A percentile compares a stretch with the other conserved stretches of the same genome.
Evolutionary conservation across 2,329 filamentous ascomycete species (phyloP).

Genomic region (Dendrostoma leiphaemia): DNA sequence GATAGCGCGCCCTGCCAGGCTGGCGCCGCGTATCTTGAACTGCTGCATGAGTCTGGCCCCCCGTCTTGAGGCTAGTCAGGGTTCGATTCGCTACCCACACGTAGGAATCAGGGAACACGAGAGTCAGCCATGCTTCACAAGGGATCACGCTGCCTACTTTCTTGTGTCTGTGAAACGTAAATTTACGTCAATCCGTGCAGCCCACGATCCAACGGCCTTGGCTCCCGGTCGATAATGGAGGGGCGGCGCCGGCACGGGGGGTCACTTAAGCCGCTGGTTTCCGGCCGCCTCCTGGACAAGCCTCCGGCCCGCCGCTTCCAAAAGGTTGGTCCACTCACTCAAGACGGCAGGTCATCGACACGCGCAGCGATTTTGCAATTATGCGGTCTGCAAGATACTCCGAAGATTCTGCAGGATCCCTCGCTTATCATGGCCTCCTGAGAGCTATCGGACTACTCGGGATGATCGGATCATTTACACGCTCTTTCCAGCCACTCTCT

Average conservation of each 20-base stretch:
- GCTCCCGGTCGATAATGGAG: background rate
- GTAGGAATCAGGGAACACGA: background rate
- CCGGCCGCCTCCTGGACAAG: background rate
- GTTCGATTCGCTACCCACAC: too few relatives aligned
- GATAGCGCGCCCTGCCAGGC: too few relatives aligned
- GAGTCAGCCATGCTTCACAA: background rate
- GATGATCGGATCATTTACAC: slow-evolving; percentile 5
- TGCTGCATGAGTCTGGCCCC: too few relatives aligned
- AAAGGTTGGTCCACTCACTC: background rate
- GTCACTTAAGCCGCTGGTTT: slow-evolving; percentile 8
- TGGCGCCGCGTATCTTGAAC: too few relatives aligned
- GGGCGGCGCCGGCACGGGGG: background rate
- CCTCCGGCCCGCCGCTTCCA: background rate
- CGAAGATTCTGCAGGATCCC: too few relatives aligned
- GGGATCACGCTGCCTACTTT: background rate
- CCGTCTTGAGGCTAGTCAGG: too few relatives aligned
- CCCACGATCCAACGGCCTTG: background rate
- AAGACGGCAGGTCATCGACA: background rate
- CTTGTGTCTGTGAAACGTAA: slow-evolving; percentile 6
- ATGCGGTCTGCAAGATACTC: too few relatives aligned
- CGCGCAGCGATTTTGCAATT: background rate
- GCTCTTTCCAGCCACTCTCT: background rate
- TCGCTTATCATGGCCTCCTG: too few relatives aligned
- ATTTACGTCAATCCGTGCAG: slow-evolving; percentile 3
- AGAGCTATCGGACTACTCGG: too few relatives aligned